Evolutionary conservation across 768 basidiomycete genomes (phyloP), one percentile per base, ranked within the genome.

Genomic region (Mycena maculata): DNA sequence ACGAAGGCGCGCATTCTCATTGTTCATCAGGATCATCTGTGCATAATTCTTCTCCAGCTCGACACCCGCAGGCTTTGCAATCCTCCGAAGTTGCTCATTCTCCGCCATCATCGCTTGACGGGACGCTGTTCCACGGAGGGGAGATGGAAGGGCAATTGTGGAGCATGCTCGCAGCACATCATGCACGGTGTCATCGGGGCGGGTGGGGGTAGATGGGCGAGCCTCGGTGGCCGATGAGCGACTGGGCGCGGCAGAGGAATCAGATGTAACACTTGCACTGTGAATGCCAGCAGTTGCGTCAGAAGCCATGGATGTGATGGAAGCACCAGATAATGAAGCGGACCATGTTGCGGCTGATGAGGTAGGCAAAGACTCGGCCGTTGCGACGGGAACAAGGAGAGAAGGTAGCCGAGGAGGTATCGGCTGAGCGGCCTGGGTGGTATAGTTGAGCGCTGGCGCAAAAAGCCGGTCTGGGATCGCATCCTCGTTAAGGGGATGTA

Each of bases 401-500:
- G 63, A 23, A 36, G 57, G 42, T 2, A 68, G 61, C 13, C 38
- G 44, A 10, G 55, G 49, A 31, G 67, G 33, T 13, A 57, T 38
- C n/a, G 52, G 52, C 30, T 47, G 23, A 27, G 62, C 22, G 10
- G 66, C 23, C 48, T 67, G 36, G 25, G 70, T 71, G 23, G 70
- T 60, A 16, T 49, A 63, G 41, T 45, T 58, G 30, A 23, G 22
- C 27, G 70, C 65, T 30, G 65, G 44, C 16, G 0, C 7, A 22
- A 13, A 52, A 38, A 27, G 68, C 60, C 20, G n/a, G n/a, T n/a
- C n/a, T n/a, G n/a, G n/a, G n/a, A 76, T 64, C 6, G 62, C 58
- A 33, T 49, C 45, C 16, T 38, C 53, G 52, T 75, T 56, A 18
- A 75, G 50, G 15, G 72, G 74, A 15, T 52, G 61, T 41, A 75